A percentile compares a stretch with the other conserved stretches of the same genome.
Evolutionary conservation across 352 stramenopile genomes (phyloP).

Genomic region (Phytopythium aichiense): DNA sequence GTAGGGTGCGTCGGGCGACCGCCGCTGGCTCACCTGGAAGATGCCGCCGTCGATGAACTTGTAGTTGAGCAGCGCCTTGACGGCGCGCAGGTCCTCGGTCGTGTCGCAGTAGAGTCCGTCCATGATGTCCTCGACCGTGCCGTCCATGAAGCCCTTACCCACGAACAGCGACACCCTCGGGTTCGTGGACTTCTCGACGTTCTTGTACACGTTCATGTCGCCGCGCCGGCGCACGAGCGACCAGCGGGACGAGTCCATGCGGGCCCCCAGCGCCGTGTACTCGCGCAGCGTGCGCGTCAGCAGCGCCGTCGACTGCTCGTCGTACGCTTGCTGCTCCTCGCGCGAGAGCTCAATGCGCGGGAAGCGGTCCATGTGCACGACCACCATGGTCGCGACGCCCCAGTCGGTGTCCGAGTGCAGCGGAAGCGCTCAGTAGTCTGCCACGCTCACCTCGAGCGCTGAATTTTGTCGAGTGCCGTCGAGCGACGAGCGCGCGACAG

Average conservation of each 20-base stretch:
- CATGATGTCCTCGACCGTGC: conserved; percentile 37
- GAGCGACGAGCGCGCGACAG: not conserved
- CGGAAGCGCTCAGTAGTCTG: not conserved
- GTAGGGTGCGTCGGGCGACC: conserved; percentile 20
- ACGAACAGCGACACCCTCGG: conserved; percentile 24
- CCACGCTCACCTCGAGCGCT: not conserved
- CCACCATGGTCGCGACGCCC: conserved; percentile 2
- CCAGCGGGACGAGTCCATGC: conserved; percentile 19
- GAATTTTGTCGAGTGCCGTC: conserved; percentile 3
- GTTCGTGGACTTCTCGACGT: conserved; percentile 22
- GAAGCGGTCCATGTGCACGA: conserved; percentile 15
- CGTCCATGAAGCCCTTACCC: conserved; percentile 24
- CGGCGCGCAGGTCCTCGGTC: conserved; percentile 24
- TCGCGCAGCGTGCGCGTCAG: conserved; percentile 22
- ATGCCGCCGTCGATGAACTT: conserved; percentile 29
- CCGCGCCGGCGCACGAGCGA: conserved; percentile 17
- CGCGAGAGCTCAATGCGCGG: conserved; percentile 20
- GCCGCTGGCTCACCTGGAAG: conserved; percentile 25
- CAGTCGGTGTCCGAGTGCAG: too few relatives aligned
- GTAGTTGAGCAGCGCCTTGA: conserved; percentile 30
- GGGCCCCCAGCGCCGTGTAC: conserved; percentile 16
- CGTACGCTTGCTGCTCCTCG: conserved; percentile 27
- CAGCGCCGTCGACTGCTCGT: conserved; percentile 14
- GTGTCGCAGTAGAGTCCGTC: conserved; percentile 36
- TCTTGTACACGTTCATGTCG: conserved; percentile 32